A percentile compares a stretch with the other conserved stretches of the same genome.
phyloP scores from a whole-genome alignment of 2,329 filamentous ascomycete species.

The Sporothrix protearum region DNA sequence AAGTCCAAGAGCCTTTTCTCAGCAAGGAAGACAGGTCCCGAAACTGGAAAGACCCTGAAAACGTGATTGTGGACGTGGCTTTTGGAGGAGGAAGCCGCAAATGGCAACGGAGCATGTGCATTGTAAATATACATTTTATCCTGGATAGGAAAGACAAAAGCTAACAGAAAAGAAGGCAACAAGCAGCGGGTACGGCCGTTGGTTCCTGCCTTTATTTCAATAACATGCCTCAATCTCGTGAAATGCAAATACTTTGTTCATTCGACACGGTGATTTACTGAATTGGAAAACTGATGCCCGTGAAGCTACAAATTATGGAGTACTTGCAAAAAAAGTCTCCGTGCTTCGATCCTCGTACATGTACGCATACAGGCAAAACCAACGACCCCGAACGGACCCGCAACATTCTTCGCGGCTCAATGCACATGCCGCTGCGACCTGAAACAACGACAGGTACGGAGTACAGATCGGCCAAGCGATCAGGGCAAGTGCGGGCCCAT shows the following conservation, averaged over 20 bases:
- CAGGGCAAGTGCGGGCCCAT: background rate
- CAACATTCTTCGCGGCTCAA: background rate
- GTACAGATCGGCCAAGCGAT: slow-evolving; percentile 13
- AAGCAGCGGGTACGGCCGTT: background rate
- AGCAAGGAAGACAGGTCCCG: background rate
- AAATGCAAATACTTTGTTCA: background rate
- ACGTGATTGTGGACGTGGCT: background rate
- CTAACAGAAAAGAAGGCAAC: background rate
- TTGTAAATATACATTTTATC: background rate
- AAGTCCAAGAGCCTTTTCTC: background rate
- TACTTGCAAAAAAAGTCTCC: background rate
- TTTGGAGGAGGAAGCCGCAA: background rate
- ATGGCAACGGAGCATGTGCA: background rate
- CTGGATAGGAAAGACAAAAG: slow-evolving; percentile 1
- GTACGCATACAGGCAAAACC: background rate
- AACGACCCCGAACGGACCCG: background rate
- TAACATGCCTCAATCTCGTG: background rate
- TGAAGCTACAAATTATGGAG: background rate
- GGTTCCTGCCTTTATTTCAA: background rate
- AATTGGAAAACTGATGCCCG: background rate
- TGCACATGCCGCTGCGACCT: background rate
- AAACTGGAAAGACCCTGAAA: background rate
- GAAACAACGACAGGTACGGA: slow-evolving; percentile 11
- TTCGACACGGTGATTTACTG: background rate
- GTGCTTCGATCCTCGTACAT: background rate